Evolutionary conservation across 2,329 filamentous ascomycete species (phyloP).

Genomic region (Trichophaea hybrida): DNA sequence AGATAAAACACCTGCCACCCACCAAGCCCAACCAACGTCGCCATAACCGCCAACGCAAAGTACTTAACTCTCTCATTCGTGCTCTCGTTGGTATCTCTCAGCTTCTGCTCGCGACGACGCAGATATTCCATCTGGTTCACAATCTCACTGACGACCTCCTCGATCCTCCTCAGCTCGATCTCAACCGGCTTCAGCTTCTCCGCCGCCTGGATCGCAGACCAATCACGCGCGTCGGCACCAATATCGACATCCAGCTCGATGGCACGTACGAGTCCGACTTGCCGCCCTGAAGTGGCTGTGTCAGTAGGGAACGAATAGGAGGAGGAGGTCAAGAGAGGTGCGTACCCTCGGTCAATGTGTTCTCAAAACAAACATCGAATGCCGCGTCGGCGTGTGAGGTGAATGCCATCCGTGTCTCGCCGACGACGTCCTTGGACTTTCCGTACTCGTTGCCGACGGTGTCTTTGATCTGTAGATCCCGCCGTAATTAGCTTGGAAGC

Average conservation of each 20-base stretch:
- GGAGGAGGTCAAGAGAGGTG: neutral
- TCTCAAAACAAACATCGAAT: constrained; percentile 95
- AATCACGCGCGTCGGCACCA: constrained; percentile 93
- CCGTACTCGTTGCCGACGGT: constrained; percentile 93
- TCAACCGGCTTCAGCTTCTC: constrained; percentile 98
- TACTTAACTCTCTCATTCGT: constrained; percentile 98
- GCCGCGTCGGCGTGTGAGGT: constrained; percentile 82
- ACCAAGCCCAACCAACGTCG: constrained; percentile 75
- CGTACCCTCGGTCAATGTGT: constrained; percentile 57
- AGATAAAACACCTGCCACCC: constrained; percentile 97
- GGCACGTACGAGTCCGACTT: constrained; percentile 21
- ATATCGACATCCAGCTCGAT: constrained; percentile 89
- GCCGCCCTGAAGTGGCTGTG: constrained; percentile 14
- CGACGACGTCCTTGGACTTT: constrained; percentile 64
- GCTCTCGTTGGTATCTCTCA: constrained; percentile 98
- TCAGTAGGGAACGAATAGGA: constrained; percentile 2
- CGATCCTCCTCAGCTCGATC: constrained; percentile 80
- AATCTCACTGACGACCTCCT: constrained; percentile 78
- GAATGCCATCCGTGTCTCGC: constrained; percentile 86
- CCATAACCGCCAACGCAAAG: constrained; percentile 91
- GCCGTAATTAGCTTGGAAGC: neutral
- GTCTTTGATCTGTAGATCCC: constrained; percentile 62
- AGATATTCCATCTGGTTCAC: constrained; percentile 96
- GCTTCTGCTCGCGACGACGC: constrained; percentile 74
- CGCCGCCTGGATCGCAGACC: constrained; percentile 85